phyloP scores from a whole-genome alignment of 1,284 basidiomycete species.

The Microbotryum saponariae region DNA sequence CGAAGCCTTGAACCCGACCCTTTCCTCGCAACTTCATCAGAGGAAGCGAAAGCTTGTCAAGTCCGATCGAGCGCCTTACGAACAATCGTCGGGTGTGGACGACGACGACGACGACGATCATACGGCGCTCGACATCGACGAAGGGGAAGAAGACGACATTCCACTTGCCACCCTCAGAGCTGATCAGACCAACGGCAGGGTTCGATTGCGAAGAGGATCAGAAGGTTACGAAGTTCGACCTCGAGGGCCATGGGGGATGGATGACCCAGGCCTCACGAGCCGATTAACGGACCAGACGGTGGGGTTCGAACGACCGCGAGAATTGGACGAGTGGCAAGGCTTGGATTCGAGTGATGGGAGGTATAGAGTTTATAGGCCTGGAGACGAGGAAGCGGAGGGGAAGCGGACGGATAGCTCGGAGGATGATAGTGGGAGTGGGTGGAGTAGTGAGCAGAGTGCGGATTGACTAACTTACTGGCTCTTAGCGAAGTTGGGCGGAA shows the following conservation, averaged over 20 bases:
- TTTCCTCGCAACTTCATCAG: slow-evolving; percentile 1
- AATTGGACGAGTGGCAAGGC: no score
- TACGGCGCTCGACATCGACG: neutral
- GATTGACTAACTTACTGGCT: no score
- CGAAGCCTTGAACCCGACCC: slow-evolving; percentile 39
- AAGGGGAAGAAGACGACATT: slow-evolving; percentile 6
- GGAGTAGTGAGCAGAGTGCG: no score
- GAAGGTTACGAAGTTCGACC: slow-evolving; percentile 31
- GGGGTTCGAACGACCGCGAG: no score
- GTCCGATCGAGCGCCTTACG: neutral
- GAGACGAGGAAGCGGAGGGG: no score
- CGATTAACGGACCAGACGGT: no score
- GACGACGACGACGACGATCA: slow-evolving; percentile 2
- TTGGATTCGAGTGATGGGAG: no score
- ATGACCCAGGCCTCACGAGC: no score
- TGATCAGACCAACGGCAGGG: slow-evolving; percentile 6
- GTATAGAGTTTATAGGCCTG: no score
- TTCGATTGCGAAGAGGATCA: slow-evolving; percentile 25
- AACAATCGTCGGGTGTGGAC: neutral
- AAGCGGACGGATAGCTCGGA: no score
- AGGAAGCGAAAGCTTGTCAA: neutral
- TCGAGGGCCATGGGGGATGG: neutral
- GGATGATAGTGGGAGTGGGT: no score
- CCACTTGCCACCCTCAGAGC: slow-evolving; percentile 4
- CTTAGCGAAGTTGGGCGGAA: no score